Percentiles rank a stretch among this genome's conserved stretches.
Conservation (phyloP, 1,139 yeast species). For the Debaryomycetaceae sp. region DNA sequence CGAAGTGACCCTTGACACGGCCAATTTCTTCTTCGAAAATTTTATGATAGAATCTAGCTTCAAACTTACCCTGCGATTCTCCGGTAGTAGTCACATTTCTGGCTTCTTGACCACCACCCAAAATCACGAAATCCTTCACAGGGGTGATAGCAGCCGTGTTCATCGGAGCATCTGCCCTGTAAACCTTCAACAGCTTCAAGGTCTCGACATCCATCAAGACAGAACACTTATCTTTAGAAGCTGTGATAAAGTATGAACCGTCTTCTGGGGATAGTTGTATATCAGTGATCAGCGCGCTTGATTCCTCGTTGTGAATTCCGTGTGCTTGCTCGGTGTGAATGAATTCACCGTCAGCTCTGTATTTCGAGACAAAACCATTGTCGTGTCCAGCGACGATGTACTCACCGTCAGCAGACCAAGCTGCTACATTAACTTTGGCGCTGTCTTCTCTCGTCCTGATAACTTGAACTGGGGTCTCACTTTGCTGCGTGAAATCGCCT, state of each 20-base stretch:
- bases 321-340: slow-evolving; percentile 61
- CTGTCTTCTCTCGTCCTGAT: slow-evolving; percentile 63
- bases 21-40: slow-evolving; percentile 95
- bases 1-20: slow-evolving; percentile 97
- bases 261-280: slow-evolving; percentile 83
- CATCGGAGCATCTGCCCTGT: slow-evolving; percentile 87
- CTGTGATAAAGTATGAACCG: slow-evolving; percentile 81
- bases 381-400: slow-evolving; percentile 84
- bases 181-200: slow-evolving; percentile 69
- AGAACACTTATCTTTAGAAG: slow-evolving; percentile 93
- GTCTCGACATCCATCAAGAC: slow-evolving; percentile 74
- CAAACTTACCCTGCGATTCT: slow-evolving; percentile 93
- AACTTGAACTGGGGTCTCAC: slow-evolving; percentile 51
- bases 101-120: slow-evolving; percentile 99
- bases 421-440: slow-evolving; percentile 77
- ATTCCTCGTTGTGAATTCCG: slow-evolving; percentile 58
- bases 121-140: slow-evolving; percentile 81
- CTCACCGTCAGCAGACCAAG: slow-evolving; percentile 77
- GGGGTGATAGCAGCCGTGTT: slow-evolving; percentile 96
- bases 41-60: slow-evolving; percentile 94
- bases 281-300: slow-evolving; percentile 61
- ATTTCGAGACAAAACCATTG: slow-evolving; percentile 80
- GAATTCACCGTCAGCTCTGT: slow-evolving; percentile 77
- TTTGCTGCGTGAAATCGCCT: slow-evolving; percentile 36
- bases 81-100: slow-evolving; percentile 96